These are phyloP conservation scores for Gynochthodes officinalis DNA, from an alignment of 257 asterid genomes.

Conservation along the genomic window DNA sequence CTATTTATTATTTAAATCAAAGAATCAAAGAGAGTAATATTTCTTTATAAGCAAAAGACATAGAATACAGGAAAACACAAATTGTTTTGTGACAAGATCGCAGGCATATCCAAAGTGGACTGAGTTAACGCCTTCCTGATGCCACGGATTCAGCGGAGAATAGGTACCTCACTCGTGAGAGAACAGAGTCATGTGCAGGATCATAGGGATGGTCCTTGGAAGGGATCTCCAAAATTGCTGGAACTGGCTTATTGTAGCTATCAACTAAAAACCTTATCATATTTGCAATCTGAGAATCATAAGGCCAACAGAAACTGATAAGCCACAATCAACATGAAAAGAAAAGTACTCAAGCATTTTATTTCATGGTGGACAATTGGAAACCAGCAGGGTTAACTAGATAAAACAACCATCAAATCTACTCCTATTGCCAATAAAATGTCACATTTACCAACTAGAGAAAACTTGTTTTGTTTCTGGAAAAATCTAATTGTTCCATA, in stretches of 20 bases:
- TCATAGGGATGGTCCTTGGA: slow-evolving; percentile 95
- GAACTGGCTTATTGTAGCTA: slow-evolving; percentile 84
- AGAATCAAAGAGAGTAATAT: background rate
- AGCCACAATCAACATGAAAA: background rate
- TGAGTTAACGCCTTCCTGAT: slow-evolving; percentile 53
- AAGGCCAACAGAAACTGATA: background rate
- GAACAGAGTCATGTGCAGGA: slow-evolving; percentile 88
- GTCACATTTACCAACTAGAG: background rate
- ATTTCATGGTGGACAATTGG: background rate
- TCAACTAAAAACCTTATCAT: slow-evolving; percentile 84
- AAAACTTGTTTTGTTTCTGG: background rate
- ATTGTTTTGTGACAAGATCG: background rate
- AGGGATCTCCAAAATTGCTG: slow-evolving; percentile 92
- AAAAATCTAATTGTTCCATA: background rate
- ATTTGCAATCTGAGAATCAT: slow-evolving; percentile 62
- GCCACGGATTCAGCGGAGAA: slow-evolving; percentile 66
- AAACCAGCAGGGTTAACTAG: background rate
- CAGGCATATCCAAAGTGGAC: background rate
- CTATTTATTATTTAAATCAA: background rate
- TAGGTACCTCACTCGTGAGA: slow-evolving; percentile 79
- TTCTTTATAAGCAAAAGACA: background rate
- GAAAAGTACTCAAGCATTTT: background rate
- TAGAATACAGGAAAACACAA: background rate
- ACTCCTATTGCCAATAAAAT: background rate
- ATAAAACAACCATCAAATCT: background rate